Evolutionary conservation across 768 basidiomycete species (phyloP).

Genomic region (Amanita inopinata): DNA sequence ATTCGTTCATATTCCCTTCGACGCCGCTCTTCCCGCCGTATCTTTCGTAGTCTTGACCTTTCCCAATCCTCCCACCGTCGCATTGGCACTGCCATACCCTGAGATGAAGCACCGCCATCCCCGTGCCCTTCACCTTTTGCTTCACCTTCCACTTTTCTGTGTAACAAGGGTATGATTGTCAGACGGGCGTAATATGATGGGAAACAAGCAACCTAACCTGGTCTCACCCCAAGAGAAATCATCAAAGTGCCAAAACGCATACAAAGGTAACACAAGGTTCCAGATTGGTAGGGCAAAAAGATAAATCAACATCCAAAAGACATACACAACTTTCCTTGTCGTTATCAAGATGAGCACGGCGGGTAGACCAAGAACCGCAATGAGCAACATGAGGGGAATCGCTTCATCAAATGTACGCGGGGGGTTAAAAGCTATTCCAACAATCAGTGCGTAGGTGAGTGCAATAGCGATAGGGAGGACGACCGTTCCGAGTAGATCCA

Average conservation of each 20-base stretch:
- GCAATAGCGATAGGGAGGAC: conserved; percentile 91
- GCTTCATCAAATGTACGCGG: conserved; percentile 84
- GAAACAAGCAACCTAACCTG: conserved; percentile 39
- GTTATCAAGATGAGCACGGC: conserved; percentile 89
- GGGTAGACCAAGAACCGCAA: conserved; percentile 88
- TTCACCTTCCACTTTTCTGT: conserved; percentile 93
- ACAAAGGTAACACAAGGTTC: conserved; percentile 91
- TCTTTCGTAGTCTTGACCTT: conserved; percentile 83
- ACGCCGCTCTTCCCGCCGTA: conserved; percentile 79
- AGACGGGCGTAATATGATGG: conserved; percentile 6
- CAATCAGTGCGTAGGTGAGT: conserved; percentile 83
- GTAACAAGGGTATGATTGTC: conserved; percentile 3
- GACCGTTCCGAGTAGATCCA: conserved; percentile 88
- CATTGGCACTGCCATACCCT: conserved; percentile 66
- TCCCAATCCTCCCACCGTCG: conserved; percentile 99
- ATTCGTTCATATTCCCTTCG: conserved; percentile 72
- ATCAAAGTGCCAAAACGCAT: conserved; percentile 99
- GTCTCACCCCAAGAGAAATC: conserved; percentile 99
- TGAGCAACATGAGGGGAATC: conserved; percentile 84
- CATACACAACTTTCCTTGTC: conserved; percentile 89
- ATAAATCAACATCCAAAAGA: conserved; percentile 98
- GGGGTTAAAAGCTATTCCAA: conserved; percentile 69
- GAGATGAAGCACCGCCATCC: conserved; percentile 41
- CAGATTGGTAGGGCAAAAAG: conserved; percentile 87
- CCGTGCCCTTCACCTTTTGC: conserved; percentile 71